phyloP scores from a whole-genome alignment of 2,329 filamentous ascomycete species.

The Magnaporthales sp. region DNA sequence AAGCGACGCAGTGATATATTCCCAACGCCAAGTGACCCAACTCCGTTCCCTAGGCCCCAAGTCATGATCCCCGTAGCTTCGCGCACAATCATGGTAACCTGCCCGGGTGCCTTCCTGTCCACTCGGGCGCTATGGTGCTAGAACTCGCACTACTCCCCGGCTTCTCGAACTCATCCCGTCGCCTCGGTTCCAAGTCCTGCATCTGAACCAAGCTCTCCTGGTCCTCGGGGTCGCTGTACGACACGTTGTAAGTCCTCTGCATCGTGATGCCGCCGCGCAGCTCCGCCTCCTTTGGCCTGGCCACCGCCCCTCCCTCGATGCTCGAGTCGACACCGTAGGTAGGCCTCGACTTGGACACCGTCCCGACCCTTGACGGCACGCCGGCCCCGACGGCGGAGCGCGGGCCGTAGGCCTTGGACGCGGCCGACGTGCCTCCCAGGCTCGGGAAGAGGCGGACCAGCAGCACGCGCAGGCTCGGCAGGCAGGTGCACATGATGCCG shows the following conservation, averaged over 20 bases:
- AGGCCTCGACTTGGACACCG: neutral
- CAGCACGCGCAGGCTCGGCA: slow-evolving; percentile 21
- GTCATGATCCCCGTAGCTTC: neutral
- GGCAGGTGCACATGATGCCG: slow-evolving; percentile 24
- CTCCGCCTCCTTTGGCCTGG: neutral
- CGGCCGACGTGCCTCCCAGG: slow-evolving; percentile 8
- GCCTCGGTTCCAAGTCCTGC: slow-evolving; percentile 10
- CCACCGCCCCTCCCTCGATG: neutral
- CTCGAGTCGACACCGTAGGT: neutral
- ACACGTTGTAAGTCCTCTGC: slow-evolving; percentile 10
- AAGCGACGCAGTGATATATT: no score
- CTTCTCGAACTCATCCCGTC: neutral
- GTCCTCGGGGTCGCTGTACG: slow-evolving; percentile 11
- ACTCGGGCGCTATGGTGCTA: neutral
- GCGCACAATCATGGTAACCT: neutral
- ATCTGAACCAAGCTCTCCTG: slow-evolving; percentile 13
- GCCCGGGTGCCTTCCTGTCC: neutral
- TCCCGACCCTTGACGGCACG: neutral
- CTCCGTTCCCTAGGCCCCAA: no score
- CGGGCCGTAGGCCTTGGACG: neutral
- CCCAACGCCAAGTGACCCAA: neutral
- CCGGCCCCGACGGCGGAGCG: neutral
- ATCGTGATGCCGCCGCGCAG: slow-evolving; percentile 12
- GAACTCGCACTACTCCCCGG: neutral
- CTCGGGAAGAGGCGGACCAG: slow-evolving; percentile 19